Evolutionary conservation across 2,329 filamentous ascomycete genomes (phyloP).

Genomic region (Plenodomus tracheiphilus): DNA sequence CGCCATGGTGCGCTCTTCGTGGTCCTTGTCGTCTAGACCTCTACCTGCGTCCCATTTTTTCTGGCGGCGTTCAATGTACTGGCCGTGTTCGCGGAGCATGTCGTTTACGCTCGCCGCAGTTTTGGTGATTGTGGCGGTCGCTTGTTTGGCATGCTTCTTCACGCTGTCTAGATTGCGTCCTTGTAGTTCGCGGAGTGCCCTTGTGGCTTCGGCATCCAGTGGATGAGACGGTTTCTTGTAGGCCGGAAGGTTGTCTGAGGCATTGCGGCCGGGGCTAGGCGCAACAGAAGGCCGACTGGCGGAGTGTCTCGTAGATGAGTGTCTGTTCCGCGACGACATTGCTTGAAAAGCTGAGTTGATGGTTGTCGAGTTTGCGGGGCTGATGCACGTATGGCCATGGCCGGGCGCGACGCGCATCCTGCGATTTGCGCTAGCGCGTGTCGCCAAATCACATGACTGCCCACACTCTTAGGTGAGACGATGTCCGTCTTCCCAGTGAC

Average conservation of each 20-base stretch:
- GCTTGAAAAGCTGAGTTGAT: background rate
- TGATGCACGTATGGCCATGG: background rate
- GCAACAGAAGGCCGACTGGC: slow-evolving; percentile 7
- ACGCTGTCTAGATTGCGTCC: slow-evolving; percentile 50
- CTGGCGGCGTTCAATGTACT: slow-evolving; percentile 41
- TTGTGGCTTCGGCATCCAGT: slow-evolving; percentile 53
- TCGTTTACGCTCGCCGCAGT: slow-evolving; percentile 62
- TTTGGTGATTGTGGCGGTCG: slow-evolving; percentile 52
- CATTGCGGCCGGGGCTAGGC: slow-evolving; percentile 10
- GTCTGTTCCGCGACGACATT: slow-evolving; percentile 29
- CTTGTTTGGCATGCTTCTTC: slow-evolving; percentile 53
- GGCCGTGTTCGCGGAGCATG: slow-evolving; percentile 47
- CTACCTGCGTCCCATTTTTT: slow-evolving; percentile 42
- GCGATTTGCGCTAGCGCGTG: slow-evolving; percentile 4
- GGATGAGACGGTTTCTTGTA: slow-evolving; percentile 60
- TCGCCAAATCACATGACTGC: slow-evolving; percentile 16
- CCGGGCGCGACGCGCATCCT: slow-evolving; percentile 5
- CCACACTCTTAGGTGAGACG: background rate
- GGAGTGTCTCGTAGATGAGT: background rate
- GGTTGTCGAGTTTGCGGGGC: background rate
- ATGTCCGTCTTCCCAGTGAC: no score
- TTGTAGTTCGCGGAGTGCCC: slow-evolving; percentile 51
- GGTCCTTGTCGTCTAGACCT: slow-evolving; percentile 43
- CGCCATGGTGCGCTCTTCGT: slow-evolving; percentile 45
- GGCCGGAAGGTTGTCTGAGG: slow-evolving; percentile 46